A percentile compares a stretch with the other conserved stretches of the same genome.
phyloP scores from a whole-genome alignment of 371 early-diverging fungal species.

The Gilbertella persicaria region DNA sequence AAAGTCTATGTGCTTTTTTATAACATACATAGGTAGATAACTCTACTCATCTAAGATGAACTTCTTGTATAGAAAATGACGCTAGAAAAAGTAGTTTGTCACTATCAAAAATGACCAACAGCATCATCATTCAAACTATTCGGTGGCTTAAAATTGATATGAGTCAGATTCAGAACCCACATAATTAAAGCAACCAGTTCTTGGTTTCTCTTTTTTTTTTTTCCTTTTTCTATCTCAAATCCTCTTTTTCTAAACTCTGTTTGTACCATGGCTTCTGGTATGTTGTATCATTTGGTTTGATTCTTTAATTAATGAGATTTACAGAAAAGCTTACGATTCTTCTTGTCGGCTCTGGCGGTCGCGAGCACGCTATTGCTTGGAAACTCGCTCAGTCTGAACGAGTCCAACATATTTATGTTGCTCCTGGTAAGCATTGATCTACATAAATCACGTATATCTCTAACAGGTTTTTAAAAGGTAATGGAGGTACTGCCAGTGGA shows the following conservation, averaged over 20 bases:
- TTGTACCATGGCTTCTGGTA: conserved; percentile 28
- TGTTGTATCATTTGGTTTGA: neutral
- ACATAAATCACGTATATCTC: neutral
- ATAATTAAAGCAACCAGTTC: neutral
- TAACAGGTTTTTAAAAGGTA: conserved; percentile 59
- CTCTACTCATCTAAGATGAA: no score
- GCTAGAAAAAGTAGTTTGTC: no score
- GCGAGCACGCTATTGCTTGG: conserved; percentile 97
- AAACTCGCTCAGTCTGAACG: conserved; percentile 76
- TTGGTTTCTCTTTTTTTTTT: conserved; percentile 13
- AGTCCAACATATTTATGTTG: conserved; percentile 86
- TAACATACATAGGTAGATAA: neutral
- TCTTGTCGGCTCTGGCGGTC: conserved; percentile 93
- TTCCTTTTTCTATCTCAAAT: conserved; percentile 6
- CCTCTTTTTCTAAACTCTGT: conserved; percentile 2
- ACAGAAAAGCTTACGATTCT: conserved; percentile 74
- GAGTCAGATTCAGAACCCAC: conserved; percentile 27
- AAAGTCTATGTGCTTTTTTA: neutral
- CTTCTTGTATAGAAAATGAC: no score
- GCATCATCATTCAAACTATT: neutral
- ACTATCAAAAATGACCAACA: no score
- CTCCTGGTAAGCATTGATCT: conserved; percentile 70
- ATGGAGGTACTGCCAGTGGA: conserved; percentile 87
- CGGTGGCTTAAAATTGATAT: conserved; percentile 32
- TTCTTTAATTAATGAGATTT: neutral